Conservation (phyloP, 139 green algal species). For the Picochlorum sp. region DNA sequence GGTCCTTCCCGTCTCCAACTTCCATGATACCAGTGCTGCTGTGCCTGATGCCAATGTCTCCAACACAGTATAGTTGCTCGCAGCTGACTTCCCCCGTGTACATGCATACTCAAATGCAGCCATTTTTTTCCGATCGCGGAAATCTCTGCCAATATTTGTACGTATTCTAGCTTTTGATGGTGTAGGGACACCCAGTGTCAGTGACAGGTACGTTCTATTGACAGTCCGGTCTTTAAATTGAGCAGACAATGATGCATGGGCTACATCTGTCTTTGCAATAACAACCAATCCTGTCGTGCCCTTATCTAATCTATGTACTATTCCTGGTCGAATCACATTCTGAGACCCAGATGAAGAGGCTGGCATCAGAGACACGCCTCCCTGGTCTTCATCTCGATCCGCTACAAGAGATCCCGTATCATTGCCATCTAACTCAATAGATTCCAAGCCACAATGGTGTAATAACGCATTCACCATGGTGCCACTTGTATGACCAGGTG, state of each 20-base stretch:
- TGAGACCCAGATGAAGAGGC: background rate
- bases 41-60: constrained; percentile 54
- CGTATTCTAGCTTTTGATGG: constrained; percentile 35
- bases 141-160: constrained; percentile 68
- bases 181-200: constrained; percentile 46
- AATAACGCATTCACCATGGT: constrained; percentile 98
- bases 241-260: constrained; percentile 15
- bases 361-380: background rate
- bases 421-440: background rate
- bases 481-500: constrained; percentile 60
- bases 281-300: constrained; percentile 89
- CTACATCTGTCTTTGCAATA: constrained; percentile 68
- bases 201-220: constrained; percentile 50
- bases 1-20: constrained; percentile 87
- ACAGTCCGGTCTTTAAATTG: constrained; percentile 86
- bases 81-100: constrained; percentile 46
- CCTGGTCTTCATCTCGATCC: background rate
- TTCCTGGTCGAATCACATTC: constrained; percentile 74
- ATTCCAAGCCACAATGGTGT: constrained; percentile 57
- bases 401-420: background rate
- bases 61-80: constrained; percentile 70
- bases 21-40: constrained; percentile 80
- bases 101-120: constrained; percentile 41
- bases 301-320: constrained; percentile 95
- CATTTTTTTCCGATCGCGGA: constrained; percentile 69